Conservation (phyloP, 1,139 yeast species). For the Meyerozyma sp. region DNA sequence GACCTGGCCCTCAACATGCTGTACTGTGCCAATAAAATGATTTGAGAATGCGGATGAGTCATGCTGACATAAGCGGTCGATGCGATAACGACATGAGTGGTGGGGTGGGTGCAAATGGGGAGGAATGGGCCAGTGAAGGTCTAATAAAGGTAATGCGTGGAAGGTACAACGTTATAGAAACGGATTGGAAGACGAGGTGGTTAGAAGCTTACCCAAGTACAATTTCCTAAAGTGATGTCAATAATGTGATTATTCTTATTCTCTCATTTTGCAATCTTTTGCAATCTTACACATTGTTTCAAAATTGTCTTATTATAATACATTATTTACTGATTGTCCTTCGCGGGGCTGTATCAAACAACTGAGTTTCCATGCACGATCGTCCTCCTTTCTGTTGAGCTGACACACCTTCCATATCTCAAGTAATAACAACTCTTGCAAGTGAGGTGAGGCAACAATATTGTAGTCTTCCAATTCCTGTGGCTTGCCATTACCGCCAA, state of each 20-base stretch:
- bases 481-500: conserved; percentile 7
- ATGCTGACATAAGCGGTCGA: neutral
- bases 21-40: neutral
- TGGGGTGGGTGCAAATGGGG: too few relatives aligned
- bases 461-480: conserved; percentile 23
- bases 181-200: too few relatives aligned
- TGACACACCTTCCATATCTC: conserved; percentile 70
- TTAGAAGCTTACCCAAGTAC: too few relatives aligned
- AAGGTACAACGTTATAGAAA: too few relatives aligned
- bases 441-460: conserved; percentile 37
- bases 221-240: neutral
- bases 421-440: conserved; percentile 61
- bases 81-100: neutral
- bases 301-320: neutral
- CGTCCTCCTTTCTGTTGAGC: conserved; percentile 54
- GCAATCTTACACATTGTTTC: neutral
- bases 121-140: too few relatives aligned
- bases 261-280: neutral
- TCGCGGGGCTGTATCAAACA: conserved; percentile 47
- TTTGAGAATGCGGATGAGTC: neutral
- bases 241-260: neutral
- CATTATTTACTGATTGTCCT: conserved; percentile 1
- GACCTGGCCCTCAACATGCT: neutral
- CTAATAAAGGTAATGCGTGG: too few relatives aligned
- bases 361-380: conserved; percentile 70